A percentile compares a stretch with the other conserved stretches of the same genome.
Evolutionary conservation across 2,329 filamentous ascomycete species (phyloP).

Genomic region (Alternaria ventricosa): DNA sequence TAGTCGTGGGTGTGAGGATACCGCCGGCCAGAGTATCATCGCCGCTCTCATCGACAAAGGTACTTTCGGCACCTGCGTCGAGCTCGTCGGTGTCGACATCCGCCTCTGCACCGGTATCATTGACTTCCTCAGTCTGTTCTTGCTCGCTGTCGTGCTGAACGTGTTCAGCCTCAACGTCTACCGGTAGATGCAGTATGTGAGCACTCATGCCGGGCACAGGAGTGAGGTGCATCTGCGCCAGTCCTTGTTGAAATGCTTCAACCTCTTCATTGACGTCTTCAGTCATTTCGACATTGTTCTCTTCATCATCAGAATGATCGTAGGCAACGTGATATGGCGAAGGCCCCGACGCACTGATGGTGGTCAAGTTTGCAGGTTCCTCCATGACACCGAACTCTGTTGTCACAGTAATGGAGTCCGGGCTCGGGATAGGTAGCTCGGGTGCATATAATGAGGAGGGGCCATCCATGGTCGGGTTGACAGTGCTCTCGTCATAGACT

Average conservation of each 20-base stretch:
- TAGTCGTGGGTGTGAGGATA: conserved; percentile 27
- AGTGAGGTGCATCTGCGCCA: conserved; percentile 7
- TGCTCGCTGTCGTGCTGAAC: conserved; percentile 9
- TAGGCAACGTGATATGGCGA: conserved; percentile 17
- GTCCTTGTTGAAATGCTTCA: conserved; percentile 4
- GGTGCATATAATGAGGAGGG: neutral
- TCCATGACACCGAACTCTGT: conserved; percentile 44
- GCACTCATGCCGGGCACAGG: neutral
- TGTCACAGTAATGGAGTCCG: conserved; percentile 44
- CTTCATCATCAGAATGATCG: conserved; percentile 20
- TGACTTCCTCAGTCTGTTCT: conserved; percentile 5
- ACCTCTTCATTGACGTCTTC: conserved; percentile 20
- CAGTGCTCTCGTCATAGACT: conserved; percentile 28
- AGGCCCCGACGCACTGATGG: conserved; percentile 34
- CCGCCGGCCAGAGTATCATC: conserved; percentile 18
- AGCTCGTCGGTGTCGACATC: conserved; percentile 38
- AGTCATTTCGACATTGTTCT: conserved; percentile 26
- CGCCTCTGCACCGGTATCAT: conserved; percentile 35
- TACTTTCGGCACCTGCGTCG: conserved; percentile 31
- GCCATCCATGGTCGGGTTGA: neutral
- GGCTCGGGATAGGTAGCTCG: conserved; percentile 31
- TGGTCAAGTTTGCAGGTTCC: conserved; percentile 39
- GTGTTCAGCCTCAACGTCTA: conserved; percentile 13
- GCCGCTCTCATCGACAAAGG: conserved; percentile 35
- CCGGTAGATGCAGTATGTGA: conserved; percentile 3